Percentiles rank a stretch among this genome's conserved stretches.
Evolutionary conservation across 2,329 filamentous ascomycete species (phyloP).

Genomic region (Exophiala calicioides): DNA sequence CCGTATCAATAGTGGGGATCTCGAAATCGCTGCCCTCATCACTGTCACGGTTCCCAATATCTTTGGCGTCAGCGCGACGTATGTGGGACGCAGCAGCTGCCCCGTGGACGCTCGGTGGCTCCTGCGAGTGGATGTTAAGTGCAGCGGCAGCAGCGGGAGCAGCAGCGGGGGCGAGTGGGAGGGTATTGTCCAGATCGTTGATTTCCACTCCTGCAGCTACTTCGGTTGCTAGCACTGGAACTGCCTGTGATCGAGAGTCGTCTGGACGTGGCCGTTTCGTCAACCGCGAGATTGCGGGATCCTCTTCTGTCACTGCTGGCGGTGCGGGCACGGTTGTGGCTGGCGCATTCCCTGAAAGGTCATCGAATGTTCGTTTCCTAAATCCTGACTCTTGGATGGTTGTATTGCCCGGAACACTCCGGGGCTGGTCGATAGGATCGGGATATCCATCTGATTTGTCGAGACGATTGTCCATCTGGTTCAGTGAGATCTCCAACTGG

Average conservation of each 20-base stretch:
- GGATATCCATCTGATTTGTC: conserved; percentile 50
- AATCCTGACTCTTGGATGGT: neutral
- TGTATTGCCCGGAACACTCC: neutral
- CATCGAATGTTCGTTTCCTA: neutral
- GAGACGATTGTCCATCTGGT: conserved; percentile 42
- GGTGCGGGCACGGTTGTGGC: conserved; percentile 49
- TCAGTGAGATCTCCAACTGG: conserved; percentile 50
- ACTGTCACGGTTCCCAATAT: conserved; percentile 22
- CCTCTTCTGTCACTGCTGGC: conserved; percentile 44
- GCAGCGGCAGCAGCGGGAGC: neutral
- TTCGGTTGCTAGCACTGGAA: neutral
- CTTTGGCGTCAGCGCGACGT: neutral
- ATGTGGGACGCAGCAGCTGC: neutral
- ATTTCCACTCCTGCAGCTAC: neutral
- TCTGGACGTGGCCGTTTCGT: conserved; percentile 1
- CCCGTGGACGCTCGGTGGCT: no score
- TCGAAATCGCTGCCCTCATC: conserved; percentile 50
- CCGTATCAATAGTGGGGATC: conserved; percentile 51
- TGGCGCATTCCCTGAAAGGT: conserved; percentile 36
- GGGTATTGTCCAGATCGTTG: neutral
- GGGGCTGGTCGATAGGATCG: neutral
- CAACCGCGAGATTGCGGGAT: no score
- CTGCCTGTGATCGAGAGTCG: neutral
- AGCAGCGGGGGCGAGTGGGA: neutral
- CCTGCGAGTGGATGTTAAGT: neutral